phyloP scores from a whole-genome alignment of 2,329 filamentous ascomycete genomes.

The Lachnellula subtilissima region DNA sequence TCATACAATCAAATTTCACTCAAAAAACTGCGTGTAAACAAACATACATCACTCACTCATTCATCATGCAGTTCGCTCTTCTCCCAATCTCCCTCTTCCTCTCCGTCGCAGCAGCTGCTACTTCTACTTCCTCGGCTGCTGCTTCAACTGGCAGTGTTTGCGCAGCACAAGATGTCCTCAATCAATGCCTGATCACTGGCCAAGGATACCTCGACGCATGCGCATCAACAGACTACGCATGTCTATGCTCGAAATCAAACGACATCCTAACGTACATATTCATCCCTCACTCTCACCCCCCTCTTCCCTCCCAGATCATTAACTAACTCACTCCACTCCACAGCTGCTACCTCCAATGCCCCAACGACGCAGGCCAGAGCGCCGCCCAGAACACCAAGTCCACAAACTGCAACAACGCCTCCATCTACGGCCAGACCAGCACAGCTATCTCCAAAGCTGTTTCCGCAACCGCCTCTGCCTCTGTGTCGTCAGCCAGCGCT shows the following conservation, averaged over 20 bases:
- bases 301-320: not conserved
- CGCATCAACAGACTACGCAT: slow-evolving; percentile 35
- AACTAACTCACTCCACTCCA: slow-evolving; percentile 7
- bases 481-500: slow-evolving; percentile 1
- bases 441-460: slow-evolving; percentile 11
- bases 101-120: slow-evolving; percentile 26
- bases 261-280: slow-evolving; percentile 45
- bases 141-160: slow-evolving; percentile 22
- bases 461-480: slow-evolving; percentile 14
- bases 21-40: not conserved
- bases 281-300: slow-evolving; percentile 1
- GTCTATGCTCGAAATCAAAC: slow-evolving; percentile 52
- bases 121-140: slow-evolving; percentile 16
- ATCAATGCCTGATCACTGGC: slow-evolving; percentile 35
- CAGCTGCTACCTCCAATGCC: slow-evolving; percentile 62
- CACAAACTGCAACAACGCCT: slow-evolving; percentile 25
- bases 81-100: slow-evolving; percentile 25
- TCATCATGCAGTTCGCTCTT: slow-evolving; percentile 15
- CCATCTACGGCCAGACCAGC: slow-evolving; percentile 15
- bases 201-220: slow-evolving; percentile 34
- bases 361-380: slow-evolving; percentile 37
- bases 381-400: slow-evolving; percentile 12
- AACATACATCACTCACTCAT: not conserved
- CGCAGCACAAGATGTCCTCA: slow-evolving; percentile 35
- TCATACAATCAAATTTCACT: no score